Evolutionary conservation across 2,329 filamentous ascomycete species (phyloP), one percentile per base, ranked within the genome.

Genomic region (Dryadomyces quercivorus): DNA sequence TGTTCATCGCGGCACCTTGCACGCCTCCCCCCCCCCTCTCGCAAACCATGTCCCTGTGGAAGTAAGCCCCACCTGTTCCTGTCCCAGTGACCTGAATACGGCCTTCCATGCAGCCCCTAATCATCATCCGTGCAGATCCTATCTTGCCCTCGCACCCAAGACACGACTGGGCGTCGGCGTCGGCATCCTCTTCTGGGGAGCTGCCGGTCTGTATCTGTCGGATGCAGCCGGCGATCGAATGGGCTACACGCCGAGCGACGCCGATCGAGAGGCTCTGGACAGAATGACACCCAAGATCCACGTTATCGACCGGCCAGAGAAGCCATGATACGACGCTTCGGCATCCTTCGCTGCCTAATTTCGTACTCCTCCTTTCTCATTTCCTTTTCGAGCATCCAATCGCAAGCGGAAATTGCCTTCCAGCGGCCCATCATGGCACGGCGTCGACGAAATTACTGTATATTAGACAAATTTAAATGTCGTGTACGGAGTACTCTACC

Each of bases 131-230:
- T 12, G 38, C 36, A 86, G 83, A 63, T 74, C 82, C 52, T 95
- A 90, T 72, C 83, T 77, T 64, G 81, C 78, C 62, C 82, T 95
- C 53, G 72, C 84, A 3, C 78, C 85, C 18, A 83, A 79, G 61
- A 85, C 86, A 22, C 85, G 86, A 55, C 70, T 88, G 45, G 70
- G 84, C 50, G 75, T 95, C 59, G 91, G 91, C 61, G 66, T 82
- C 50, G 85, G 82, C 61, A 70, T 95, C 60, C 81, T 95, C 64
- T 80, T 80, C 38, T 95, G 89, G 80, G 88, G 88, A 15, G 71
- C 74, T 44, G 71, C 81, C 44, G 91, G 88, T 16, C 75, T 93
- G n/a, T 84, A 85, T 64, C 64, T 87, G 18, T 82, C 85, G 5
- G 86, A 92, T 64, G 75, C 75, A 55, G 81, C 85, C 16, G 90